These are phyloP conservation scores for Cotoneaster glaucophyllus DNA, from an alignment of 306 rosid genomes.

Conservation along the genomic window DNA sequence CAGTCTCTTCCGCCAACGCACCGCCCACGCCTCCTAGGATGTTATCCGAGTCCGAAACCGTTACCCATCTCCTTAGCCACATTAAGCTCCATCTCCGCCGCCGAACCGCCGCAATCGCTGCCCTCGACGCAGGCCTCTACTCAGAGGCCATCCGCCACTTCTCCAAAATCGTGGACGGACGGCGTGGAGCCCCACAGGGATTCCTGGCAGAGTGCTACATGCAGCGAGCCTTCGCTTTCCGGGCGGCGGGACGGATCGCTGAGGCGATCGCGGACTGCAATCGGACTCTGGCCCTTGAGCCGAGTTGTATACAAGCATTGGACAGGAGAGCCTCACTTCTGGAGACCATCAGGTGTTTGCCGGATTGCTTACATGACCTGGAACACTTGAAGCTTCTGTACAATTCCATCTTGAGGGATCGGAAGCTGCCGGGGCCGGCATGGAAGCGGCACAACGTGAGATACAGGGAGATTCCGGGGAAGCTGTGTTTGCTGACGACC, in stretches of 20 bases:
- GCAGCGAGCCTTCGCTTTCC: conserved; percentile 66
- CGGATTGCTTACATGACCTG: conserved; percentile 79
- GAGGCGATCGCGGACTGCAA: conserved; percentile 91
- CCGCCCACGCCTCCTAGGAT: conserved; percentile 46
- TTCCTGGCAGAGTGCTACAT: conserved; percentile 86
- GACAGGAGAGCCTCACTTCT: conserved; percentile 77
- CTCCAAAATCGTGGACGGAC: conserved; percentile 84
- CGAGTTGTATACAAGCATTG: conserved; percentile 74
- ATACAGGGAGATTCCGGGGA: conserved; percentile 84
- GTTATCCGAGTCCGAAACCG: conserved; percentile 45
- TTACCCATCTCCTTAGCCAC: conserved; percentile 62
- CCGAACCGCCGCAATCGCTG: conserved; percentile 75
- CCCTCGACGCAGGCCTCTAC: conserved; percentile 75
- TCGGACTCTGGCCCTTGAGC: conserved; percentile 70
- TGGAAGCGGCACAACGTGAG: conserved; percentile 84
- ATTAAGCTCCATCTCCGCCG: conserved; percentile 82
- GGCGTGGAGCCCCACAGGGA: conserved; percentile 83
- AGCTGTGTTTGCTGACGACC: conserved; percentile 52
- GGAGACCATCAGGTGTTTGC: conserved; percentile 73
- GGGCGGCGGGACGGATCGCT: conserved; percentile 63
- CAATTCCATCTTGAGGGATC: conserved; percentile 71
- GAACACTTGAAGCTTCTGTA: conserved; percentile 86
- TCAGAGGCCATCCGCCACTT: conserved; percentile 93
- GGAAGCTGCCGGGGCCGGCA: conserved; percentile 80
- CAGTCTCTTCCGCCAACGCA: conserved; percentile 17